Evolutionary conservation across 2,329 filamentous ascomycete genomes (phyloP), one percentile per base, ranked within the genome.

Genomic region (Penicillium sp.): DNA sequence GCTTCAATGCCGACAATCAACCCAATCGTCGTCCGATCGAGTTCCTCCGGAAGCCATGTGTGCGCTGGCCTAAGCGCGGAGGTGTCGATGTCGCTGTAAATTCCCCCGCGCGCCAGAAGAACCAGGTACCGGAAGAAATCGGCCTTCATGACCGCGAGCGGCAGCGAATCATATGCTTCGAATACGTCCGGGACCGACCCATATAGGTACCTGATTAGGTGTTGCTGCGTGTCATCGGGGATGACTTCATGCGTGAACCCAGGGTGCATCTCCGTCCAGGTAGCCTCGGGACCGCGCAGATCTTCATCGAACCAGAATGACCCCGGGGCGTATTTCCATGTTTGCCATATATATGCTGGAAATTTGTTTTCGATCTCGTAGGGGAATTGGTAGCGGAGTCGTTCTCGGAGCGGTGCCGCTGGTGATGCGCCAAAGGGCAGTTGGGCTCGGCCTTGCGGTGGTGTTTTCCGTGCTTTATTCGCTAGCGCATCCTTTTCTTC

Each of bases 301-400:
- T 77, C 74, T 54, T 86, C 82, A 10, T 72, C 73, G 66, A 99
- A 99, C 54, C 88, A 79, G 42, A 82, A 78, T 18, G 89, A 87
- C 1, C 84, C 80, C 0, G 92, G 91, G 0, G 83, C 88, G 64
- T 83, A 86, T 71, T 95, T 96, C 93, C 93, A 99, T 12, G 93
- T 99, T 77, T 99, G 93, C 93, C 93, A 99, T 66, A 99, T 95
- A 76, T 95, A 97, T 49, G 90, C 91, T 3, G 93, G 93, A 70
- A 97, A 97, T 70, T 92, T 95, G 60, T 78, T 72, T 64, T 90
- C 83, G 55, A 92, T 79, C 64, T 95, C 88, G 77, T 97, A 99
- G 16, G 91, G 89, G 71, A 93, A 97, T 61, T 95, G 88, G 75
- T 95, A 96, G 44, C 85, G 86, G 49, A 99, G 82, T 73, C 93